Evolutionary conservation across 352 stramenopile species (phyloP), one percentile per base, ranked within the genome.

Genomic region (Pythium folliculosum): DNA sequence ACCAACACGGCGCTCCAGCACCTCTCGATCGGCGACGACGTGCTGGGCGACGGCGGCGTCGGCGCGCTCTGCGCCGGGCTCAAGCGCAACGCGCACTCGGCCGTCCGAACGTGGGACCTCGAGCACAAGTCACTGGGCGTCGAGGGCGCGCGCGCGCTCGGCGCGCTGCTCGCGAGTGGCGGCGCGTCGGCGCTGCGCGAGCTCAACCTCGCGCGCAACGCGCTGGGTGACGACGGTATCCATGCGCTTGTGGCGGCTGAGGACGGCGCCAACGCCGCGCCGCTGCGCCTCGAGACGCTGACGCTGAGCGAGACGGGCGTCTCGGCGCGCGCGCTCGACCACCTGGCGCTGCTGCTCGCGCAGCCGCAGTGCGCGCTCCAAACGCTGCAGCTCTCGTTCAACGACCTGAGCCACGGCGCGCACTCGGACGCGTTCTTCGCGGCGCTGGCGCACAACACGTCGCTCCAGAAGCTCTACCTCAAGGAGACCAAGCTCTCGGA

Each of bases 361-460:
- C 66, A 63, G 27, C 48, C 78, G 5, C 72, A 68, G 12, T 91
- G 86, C 64, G 80, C 79, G 30, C 72, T 94, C 13, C 63, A 75
- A 59, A 84, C 77, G 23, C 60, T 94, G 25, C 72, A 90, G 68
- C 53, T 94, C 27, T 93, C 84, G 32, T 90, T 93, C 43, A 93
- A 95, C 64, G 64, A 45, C 0, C 60, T 95, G n/a, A 35, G 44
- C 47, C 7, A 44, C 7, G 63, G 72, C 13, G 59, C 8, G 3
- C 72, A 82, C 4, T 67, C 51, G 25, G 63, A 70, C 1, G 61
- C 69, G 22, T 89, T 94, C 56, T 91, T 91, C 55, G 65, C 85
- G 27, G 79, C 80, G 12, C 51, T 95, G 22, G 74, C 63, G 13
- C 71, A 22, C 5, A 95, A 95, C 64, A 77, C 62, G 58, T 91